These are phyloP conservation scores for Globisporangium paroecandrum DNA, from an alignment of 352 stramenopile species.

Conservation along the genomic window DNA sequence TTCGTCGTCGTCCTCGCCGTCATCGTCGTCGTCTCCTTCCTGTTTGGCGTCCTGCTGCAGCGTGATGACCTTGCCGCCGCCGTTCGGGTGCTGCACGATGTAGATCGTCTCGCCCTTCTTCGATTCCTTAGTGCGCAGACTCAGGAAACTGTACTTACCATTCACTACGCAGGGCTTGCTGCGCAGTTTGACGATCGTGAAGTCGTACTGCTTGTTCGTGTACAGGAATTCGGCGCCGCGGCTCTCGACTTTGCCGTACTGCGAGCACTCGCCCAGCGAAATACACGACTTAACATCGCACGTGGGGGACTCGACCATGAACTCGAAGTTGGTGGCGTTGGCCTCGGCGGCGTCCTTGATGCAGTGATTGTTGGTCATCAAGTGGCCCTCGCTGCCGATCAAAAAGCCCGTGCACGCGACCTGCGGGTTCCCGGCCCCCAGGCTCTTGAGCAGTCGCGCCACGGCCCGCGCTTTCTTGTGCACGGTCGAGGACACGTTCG, in stretches of 20 bases:
- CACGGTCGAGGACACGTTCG: slow-evolving; percentile 17
- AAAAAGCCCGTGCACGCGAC: slow-evolving; percentile 44
- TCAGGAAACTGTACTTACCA: slow-evolving; percentile 35
- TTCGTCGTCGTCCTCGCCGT: slow-evolving; percentile 29
- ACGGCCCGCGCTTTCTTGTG: slow-evolving; percentile 30
- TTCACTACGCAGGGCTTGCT: slow-evolving; percentile 26
- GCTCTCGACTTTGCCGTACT: slow-evolving; percentile 25
- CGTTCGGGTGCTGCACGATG: slow-evolving; percentile 44
- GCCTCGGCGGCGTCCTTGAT: slow-evolving; percentile 29
- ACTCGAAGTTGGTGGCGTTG: slow-evolving; percentile 30
- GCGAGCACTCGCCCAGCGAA: slow-evolving; percentile 27
- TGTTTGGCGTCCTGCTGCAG: slow-evolving; percentile 30
- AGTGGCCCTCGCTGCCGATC: slow-evolving; percentile 36
- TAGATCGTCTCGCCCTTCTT: slow-evolving; percentile 42
- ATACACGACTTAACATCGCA: slow-evolving; percentile 29
- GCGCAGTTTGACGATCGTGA: slow-evolving; percentile 41
- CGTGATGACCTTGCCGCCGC: slow-evolving; percentile 35
- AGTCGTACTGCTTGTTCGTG: slow-evolving; percentile 33
- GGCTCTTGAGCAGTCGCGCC: slow-evolving; percentile 33
- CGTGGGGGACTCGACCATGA: slow-evolving; percentile 31
- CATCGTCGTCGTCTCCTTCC: slow-evolving; percentile 2
- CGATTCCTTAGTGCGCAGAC: slow-evolving; percentile 24
- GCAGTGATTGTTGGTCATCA: slow-evolving; percentile 55
- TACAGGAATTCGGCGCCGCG: slow-evolving; percentile 23
- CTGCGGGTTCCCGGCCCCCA: slow-evolving; percentile 14